Evolutionary conservation across 345 rosid genomes (phyloP).

Genomic region (Brassica napus): DNA sequence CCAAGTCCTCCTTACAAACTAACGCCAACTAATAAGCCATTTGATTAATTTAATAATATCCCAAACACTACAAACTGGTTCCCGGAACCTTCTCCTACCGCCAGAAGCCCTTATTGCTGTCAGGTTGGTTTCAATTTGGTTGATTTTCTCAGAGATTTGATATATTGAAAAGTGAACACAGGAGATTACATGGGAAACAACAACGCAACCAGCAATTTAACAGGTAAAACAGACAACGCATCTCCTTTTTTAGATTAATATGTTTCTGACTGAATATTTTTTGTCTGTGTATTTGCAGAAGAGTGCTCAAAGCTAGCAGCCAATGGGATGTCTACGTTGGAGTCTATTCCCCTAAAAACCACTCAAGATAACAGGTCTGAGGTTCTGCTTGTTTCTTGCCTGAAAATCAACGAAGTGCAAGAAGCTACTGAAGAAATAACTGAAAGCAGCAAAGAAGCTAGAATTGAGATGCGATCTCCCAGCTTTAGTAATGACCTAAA

Average conservation of each 20-base stretch:
- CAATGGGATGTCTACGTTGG: conserved; percentile 10
- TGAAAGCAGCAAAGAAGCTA: conserved; percentile 8
- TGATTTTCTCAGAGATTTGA: conserved; percentile 1
- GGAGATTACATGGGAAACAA: conserved; percentile 39
- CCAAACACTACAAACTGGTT: conserved; percentile 1
- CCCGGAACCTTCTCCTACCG: not conserved
- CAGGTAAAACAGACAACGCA: conserved; percentile 12
- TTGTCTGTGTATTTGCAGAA: conserved; percentile 21
- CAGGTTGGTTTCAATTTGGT: conserved; percentile 11
- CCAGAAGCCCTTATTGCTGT: conserved; percentile 8
- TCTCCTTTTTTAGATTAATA: not conserved
- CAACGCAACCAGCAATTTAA: conserved; percentile 24
- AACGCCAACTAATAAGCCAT: conserved; percentile 35
- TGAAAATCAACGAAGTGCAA: not conserved
- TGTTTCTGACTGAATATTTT: not conserved
- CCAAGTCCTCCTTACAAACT: conserved; percentile 24
- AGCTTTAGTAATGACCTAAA: not conserved
- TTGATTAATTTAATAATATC: not conserved
- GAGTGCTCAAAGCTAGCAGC: conserved; percentile 21
- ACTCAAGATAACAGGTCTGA: not conserved
- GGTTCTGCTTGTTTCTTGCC: conserved; percentile 18
- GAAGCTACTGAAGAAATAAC: conserved; percentile 8
- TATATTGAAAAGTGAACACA: not conserved
- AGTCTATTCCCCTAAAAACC: not conserved
- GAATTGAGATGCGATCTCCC: not conserved